phyloP scores from a whole-genome alignment of 2,329 filamentous ascomycete genomes.

The Colletotrichum sp. region DNA sequence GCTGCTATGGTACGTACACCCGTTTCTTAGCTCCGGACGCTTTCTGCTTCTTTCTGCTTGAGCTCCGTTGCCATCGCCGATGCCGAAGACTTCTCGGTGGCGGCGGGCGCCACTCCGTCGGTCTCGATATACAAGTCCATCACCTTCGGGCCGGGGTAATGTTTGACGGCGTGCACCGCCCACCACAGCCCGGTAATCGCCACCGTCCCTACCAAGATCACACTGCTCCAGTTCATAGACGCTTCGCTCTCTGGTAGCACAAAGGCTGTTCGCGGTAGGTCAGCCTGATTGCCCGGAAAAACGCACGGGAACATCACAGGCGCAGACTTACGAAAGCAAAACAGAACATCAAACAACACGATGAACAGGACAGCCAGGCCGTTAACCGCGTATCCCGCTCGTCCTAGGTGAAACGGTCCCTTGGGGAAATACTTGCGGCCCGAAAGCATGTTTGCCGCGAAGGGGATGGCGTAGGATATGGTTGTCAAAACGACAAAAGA shows the following conservation, averaged over 20 bases:
- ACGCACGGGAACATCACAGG: not conserved
- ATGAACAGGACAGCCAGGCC: conserved; percentile 56
- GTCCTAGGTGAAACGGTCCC: conserved; percentile 60
- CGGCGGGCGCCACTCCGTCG: conserved; percentile 1
- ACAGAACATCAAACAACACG: conserved; percentile 61
- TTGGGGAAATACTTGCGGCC: conserved; percentile 54
- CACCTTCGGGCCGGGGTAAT: conserved; percentile 58
- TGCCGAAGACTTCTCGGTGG: conserved; percentile 4
- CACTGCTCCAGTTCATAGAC: conserved; percentile 59
- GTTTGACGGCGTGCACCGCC: conserved; percentile 48
- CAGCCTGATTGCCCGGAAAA: not conserved
- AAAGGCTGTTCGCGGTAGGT: conserved; percentile 36
- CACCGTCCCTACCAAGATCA: conserved; percentile 56
- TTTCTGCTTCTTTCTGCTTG: not conserved
- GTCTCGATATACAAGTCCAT: conserved; percentile 48
- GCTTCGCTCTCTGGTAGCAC: conserved; percentile 43
- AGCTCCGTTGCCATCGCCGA: conserved; percentile 1
- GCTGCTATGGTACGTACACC: too few relatives aligned
- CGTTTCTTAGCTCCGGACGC: not conserved
- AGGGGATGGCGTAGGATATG: conserved; percentile 56
- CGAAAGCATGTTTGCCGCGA: conserved; percentile 56
- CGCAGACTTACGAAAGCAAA: conserved; percentile 60
- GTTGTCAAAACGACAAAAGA: conserved; percentile 63
- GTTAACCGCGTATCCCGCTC: conserved; percentile 55
- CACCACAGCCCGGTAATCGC: conserved; percentile 54